phyloP scores from a whole-genome alignment of 345 rosid species.

The Raphanus raphanistrum region DNA sequence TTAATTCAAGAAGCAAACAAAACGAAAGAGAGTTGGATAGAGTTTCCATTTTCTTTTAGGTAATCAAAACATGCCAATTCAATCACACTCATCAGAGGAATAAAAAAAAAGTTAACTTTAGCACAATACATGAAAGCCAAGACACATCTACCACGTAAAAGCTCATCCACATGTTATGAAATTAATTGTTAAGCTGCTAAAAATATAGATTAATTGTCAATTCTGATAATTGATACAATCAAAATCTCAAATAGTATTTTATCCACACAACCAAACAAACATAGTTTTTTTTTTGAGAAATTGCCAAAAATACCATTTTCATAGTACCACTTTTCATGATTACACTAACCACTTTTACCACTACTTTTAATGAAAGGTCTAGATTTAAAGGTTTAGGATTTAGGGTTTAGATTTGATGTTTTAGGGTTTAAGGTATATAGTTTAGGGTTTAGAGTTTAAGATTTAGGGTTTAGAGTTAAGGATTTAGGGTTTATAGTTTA shows the following conservation, averaged over 20 bases:
- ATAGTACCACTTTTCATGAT: no score
- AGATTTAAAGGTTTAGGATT: no score
- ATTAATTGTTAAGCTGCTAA: no score
- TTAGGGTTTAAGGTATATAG: no score
- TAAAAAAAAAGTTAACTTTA: neutral
- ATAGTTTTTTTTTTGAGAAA: no score
- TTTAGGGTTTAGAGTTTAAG: no score
- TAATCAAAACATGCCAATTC: conserved; percentile 23
- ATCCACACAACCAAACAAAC: neutral
- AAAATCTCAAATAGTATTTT: neutral
- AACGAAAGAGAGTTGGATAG: neutral
- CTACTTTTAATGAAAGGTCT: no score
- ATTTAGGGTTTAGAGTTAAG: no score
- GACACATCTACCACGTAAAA: conserved; percentile 2
- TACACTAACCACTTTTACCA: no score
- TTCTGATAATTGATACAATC: neutral
- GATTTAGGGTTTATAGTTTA: no score
- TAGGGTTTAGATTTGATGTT: no score
- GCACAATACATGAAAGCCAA: conserved; percentile 4
- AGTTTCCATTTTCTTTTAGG: neutral
- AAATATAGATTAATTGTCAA: neutral
- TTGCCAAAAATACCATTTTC: no score
- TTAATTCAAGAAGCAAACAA: conserved; percentile 17
- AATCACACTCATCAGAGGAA: conserved; percentile 24
- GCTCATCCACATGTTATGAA: neutral